Evolutionary conservation across 2,329 filamentous ascomycete genomes (phyloP).

Genomic region (Bipolaris victoriae): DNA sequence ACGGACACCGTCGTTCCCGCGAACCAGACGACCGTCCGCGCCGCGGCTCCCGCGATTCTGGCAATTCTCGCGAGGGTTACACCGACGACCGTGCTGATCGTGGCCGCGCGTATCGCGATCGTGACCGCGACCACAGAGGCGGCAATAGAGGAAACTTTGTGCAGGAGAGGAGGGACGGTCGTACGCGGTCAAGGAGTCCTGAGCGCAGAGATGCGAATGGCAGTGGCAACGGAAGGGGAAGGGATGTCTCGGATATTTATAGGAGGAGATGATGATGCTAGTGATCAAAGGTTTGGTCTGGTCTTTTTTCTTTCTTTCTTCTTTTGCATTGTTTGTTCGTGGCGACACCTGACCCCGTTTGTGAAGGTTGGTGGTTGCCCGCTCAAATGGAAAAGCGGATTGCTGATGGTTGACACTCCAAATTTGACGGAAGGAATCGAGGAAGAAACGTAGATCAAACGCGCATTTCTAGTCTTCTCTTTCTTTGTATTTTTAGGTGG

Average conservation of each 20-base stretch:
- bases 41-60: conserved; percentile 43
- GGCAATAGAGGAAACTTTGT: conserved; percentile 34
- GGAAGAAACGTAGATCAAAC: too few relatives aligned
- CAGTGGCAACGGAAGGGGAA: conserved; percentile 25
- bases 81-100: conserved; percentile 38
- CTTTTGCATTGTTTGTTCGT: neutral
- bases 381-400: too few relatives aligned
- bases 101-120: conserved; percentile 23
- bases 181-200: conserved; percentile 46
- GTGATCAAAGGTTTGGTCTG: neutral
- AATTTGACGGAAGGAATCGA: too few relatives aligned
- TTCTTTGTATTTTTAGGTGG: too few relatives aligned
- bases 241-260: conserved; percentile 39
- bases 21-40: conserved; percentile 45
- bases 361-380: too few relatives aligned
- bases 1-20: conserved; percentile 41
- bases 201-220: conserved; percentile 38
- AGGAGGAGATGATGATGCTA: conserved; percentile 20
- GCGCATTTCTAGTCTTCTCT: too few relatives aligned
- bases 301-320: neutral
- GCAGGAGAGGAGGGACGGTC: conserved; percentile 37
- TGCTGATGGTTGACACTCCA: too few relatives aligned
- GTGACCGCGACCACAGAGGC: conserved; percentile 30
- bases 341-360: neutral
- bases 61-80: conserved; percentile 43